phyloP scores from a whole-genome alignment of 2,329 filamentous ascomycete species.

The Colletotrichum agaves region DNA sequence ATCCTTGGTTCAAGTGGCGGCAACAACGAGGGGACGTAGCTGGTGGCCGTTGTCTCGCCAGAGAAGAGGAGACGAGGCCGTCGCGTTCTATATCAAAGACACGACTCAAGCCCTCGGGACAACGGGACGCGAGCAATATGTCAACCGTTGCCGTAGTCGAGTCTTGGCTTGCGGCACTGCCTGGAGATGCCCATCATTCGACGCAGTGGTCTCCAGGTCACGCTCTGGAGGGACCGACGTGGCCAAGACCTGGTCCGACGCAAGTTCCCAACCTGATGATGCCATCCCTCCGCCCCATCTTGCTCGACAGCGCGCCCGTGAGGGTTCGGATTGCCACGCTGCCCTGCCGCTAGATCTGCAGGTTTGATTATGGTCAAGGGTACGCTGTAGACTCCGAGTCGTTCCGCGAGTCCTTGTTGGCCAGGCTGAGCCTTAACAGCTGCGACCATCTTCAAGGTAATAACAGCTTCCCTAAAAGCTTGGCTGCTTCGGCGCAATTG shows the following conservation, averaged over 20 bases:
- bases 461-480: background rate
- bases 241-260: slow-evolving; percentile 11
- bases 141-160: background rate
- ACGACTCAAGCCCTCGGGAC: slow-evolving; percentile 3
- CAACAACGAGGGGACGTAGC: slow-evolving; percentile 4
- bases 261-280: slow-evolving; percentile 13
- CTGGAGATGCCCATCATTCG: slow-evolving; percentile 30
- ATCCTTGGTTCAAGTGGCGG: slow-evolving; percentile 16
- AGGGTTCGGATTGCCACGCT: slow-evolving; percentile 20
- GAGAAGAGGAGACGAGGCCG: background rate
- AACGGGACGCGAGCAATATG: slow-evolving; percentile 8
- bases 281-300: slow-evolving; percentile 24
- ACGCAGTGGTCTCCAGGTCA: background rate
- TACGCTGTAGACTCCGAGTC: background rate
- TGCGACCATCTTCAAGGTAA: background rate
- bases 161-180: slow-evolving; percentile 13
- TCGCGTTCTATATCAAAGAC: slow-evolving; percentile 11
- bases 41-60: background rate
- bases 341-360: slow-evolving; percentile 24
- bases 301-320: slow-evolving; percentile 7
- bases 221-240: background rate
- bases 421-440: background rate
- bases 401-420: background rate
- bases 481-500: slow-evolving; percentile 24
- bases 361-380: slow-evolving; percentile 26